phyloP scores from a whole-genome alignment of 306 rosid genomes.

The Casuarina cunninghamiana region DNA sequence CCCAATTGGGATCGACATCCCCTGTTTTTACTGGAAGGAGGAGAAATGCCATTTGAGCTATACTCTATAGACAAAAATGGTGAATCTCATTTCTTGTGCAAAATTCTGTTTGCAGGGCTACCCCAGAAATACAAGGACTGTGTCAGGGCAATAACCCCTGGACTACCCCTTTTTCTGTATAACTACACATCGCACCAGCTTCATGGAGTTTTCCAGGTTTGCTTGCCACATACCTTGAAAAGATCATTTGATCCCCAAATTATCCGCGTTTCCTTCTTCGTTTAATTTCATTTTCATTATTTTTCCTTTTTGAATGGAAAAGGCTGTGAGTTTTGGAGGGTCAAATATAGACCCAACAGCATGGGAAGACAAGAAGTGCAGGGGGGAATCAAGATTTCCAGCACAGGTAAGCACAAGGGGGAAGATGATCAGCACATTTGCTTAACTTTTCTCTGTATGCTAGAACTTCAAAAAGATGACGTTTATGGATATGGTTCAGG shows the following conservation, averaged over 20 bases:
- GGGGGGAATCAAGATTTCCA: conserved; percentile 33
- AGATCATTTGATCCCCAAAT: background rate
- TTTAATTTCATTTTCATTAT: no score
- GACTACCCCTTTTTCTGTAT: conserved; percentile 32
- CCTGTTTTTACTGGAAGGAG: no score
- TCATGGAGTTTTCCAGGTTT: conserved; percentile 37
- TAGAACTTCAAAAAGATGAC: background rate
- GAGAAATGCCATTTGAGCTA: no score
- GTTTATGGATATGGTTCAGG: conserved; percentile 1
- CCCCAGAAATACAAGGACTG: conserved; percentile 39
- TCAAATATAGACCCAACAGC: conserved; percentile 35
- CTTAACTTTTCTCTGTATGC: background rate
- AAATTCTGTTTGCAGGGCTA: conserved; percentile 18
- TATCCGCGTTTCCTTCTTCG: no score
- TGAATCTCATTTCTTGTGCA: background rate
- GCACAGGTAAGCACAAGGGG: conserved; percentile 21
- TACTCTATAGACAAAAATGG: background rate
- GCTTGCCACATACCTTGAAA: background rate
- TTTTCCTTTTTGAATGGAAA: background rate
- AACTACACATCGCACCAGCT: conserved; percentile 38
- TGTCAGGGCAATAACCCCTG: conserved; percentile 35
- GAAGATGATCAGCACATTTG: background rate
- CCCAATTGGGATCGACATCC: no score
- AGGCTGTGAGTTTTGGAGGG: conserved; percentile 37
- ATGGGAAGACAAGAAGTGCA: conserved; percentile 35